These are phyloP conservation scores for Rhynchospora breviuscula DNA, from an alignment of 176 grass and related monocot genomes.

Conservation along the genomic window DNA sequence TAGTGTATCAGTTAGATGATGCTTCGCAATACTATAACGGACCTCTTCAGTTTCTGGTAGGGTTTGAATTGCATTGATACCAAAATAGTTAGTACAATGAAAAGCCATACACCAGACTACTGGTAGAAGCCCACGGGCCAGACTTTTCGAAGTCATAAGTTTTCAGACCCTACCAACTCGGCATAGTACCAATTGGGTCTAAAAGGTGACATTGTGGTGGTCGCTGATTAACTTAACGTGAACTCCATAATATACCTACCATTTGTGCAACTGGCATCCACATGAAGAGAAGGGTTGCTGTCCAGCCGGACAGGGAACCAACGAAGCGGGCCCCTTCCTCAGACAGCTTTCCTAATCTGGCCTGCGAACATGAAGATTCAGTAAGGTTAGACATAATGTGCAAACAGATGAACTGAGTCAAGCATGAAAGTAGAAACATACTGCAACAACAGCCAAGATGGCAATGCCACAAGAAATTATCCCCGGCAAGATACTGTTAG, in stretches of 20 bases:
- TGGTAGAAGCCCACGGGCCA: background rate
- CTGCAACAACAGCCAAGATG: constrained; percentile 54
- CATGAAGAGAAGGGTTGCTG: constrained; percentile 98
- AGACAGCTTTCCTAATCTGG: constrained; percentile 76
- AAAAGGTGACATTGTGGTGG: background rate
- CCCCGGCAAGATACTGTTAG: constrained; percentile 76
- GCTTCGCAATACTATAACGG: background rate
- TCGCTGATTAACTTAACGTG: constrained; percentile 16
- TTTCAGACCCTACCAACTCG: background rate
- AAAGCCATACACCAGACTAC: background rate
- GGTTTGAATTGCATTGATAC: background rate
- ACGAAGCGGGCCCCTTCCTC: constrained; percentile 48
- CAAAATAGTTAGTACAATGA: background rate
- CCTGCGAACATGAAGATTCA: constrained; percentile 42
- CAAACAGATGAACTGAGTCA: background rate
- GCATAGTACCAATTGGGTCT: background rate
- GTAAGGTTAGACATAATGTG: constrained; percentile 25
- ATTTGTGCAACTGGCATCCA: constrained; percentile 97
- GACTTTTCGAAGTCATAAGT: background rate
- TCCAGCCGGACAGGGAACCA: constrained; percentile 87
- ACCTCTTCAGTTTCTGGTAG: background rate
- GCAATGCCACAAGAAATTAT: constrained; percentile 54
- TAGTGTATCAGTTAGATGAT: background rate
- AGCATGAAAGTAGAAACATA: constrained; percentile 29
- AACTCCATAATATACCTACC: constrained; percentile 44